Conservation (phyloP, 2,329 filamentous ascomycete genomes). For the Aspergillus sp. region DNA sequence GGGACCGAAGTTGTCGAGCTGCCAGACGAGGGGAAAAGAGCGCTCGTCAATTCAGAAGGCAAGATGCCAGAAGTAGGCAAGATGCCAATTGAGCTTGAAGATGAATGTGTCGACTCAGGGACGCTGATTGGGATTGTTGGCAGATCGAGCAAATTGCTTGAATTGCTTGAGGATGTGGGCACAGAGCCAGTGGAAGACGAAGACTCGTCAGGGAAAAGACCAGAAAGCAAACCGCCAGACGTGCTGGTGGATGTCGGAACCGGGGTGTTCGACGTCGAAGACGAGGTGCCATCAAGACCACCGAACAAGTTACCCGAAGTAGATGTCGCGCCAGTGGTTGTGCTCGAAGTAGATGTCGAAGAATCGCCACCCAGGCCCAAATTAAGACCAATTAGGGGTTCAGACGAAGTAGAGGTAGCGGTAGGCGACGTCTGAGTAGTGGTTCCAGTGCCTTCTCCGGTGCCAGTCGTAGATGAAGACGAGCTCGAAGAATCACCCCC, state of each 20-base stretch:
- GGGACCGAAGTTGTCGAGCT: constrained; percentile 4
- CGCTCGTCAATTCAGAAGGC: constrained; percentile 1
- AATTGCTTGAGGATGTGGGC: neutral
- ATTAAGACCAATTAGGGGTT: neutral
- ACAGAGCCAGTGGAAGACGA: neutral
- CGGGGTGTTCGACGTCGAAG: neutral
- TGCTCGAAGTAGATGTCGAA: neutral
- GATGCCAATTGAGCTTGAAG: neutral
- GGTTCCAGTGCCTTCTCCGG: neutral
- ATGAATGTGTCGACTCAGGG: constrained; percentile 18
- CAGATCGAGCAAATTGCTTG: neutral
- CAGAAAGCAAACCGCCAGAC: neutral
- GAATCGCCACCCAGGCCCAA: constrained; percentile 1
- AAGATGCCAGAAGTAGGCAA: constrained; percentile 16
- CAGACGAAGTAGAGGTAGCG: constrained; percentile 1
- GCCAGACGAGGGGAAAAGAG: constrained; percentile 1
- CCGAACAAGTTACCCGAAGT: constrained; percentile 1
- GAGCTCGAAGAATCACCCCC: neutral
- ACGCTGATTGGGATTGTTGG: constrained; percentile 30
- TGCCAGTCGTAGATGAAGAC: neutral
- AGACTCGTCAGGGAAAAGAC: neutral
- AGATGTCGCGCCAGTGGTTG: neutral
- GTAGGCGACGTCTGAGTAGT: neutral
- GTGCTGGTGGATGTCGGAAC: neutral
- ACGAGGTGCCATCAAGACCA: neutral